Base-by-base conservation (phyloP, 257 asterid species). In the Plantago major region DNA sequence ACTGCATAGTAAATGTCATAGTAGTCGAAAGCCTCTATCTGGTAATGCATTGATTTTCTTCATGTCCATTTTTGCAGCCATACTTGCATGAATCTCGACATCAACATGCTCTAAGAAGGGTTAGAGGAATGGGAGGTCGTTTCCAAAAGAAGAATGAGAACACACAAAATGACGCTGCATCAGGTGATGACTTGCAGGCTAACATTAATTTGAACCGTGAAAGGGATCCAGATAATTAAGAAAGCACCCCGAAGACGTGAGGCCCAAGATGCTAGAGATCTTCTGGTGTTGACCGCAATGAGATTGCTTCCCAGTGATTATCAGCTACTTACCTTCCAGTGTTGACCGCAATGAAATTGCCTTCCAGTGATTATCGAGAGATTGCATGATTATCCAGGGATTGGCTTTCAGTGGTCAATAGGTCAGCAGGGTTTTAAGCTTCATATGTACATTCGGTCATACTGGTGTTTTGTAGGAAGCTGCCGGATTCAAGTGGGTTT, bases 41-140 rank as follows among this genome's bases (percentile, higher is more conserved):
- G 26, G 14, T 40, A 51, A 37, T 15, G 7, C 60, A 50, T 13
- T 42, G 9, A 62, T 71, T 48, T 54, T 28, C 42, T 43, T 54
- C n/a, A 2, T 22, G 46, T 64, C 49, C 55, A 40, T 60, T 70
- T 62, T 67, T 66, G 88, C 95, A 88, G 98, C 96, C 96, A 22
- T 90, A 90, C 78, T 77, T 90, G 86, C 95, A 90, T 58, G 98
- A 90, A 75, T 90, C 98, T 70, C 91, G 95, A 46, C 95, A 90
- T 74, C 67, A 76, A 74, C 96, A 91, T 78, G 98, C 98, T 28
- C 70, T 91, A 60, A 84, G 80, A 80, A 82, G 98, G 73, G 87
- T 88, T 52, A 78, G 95, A 60, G 94, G 98, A 59, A 76, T 66
- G 11, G 98, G 98, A 17, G 96, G 98, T 11, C 95, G 96, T 60